Base-by-base conservation (phyloP, 805 yeast species). In the Ogataea degrootiae region DNA sequence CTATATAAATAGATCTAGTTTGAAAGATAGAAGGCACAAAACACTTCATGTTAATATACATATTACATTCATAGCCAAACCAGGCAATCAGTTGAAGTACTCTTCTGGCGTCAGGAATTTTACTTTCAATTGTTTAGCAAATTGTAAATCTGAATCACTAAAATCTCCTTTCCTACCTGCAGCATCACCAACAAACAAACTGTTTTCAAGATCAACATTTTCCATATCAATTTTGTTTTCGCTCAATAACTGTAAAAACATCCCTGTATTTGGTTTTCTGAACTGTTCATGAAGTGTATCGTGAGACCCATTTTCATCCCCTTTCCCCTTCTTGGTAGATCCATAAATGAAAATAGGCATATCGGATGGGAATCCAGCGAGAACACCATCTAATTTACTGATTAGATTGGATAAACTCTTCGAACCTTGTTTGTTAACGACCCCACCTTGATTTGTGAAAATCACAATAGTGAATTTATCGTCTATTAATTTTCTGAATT, bases 161-260 rank as follows among this genome's bases (percentile, higher is more conserved):
- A 84, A 86, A 64, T 92, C 98, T 0, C 60, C 64, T 2, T 61
- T 58, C 45, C 98, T 72, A 0, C 98, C 99, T 6, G 97, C 98
- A 0, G 98, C 98, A 69, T 92, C 99, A 6, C 99, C 99, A n/a
- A 90, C 91, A 63, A 68, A 94, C 45, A 82, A 71, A 43, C 87
- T 77, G 9, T 65, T 53, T 0, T 60, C 66, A 42, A 61, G 43
- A 55, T 80, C 82, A 2, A 82, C 55, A 8, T 48, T 47, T 3
- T 58, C 57, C 0, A 53, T 51, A 2, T 60, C 57, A 0, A 42
- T n/a, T 15, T 57, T 48, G 14, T 79, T 50, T 54, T 77, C 82
- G 15, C 62, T 56, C 6, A 57, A 49, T 34, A 86, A 69, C 43
- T 72, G 75, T 0, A 73, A 63, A 82, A 87, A 86, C 96, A 91